Evolutionary conservation across 768 basidiomycete genomes (phyloP), one percentile per base, ranked within the genome.

Genomic region (Lentinula detonsa): DNA sequence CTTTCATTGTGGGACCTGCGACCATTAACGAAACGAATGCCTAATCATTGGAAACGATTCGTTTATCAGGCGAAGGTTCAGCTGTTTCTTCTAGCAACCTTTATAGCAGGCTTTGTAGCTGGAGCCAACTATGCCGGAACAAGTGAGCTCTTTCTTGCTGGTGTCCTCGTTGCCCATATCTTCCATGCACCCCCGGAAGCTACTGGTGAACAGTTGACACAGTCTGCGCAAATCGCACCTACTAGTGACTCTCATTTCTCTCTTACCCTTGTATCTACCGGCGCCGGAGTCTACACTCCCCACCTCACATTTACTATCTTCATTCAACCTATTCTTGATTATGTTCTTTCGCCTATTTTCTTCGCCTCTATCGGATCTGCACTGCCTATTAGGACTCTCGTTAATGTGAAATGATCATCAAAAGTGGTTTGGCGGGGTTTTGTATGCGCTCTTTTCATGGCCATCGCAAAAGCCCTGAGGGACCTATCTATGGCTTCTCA

Each of bases 301-400:
- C 18, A 64, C 35, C 21, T 52, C 1, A 63, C 75, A 5, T 84
- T 80, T 70, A 65, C 74, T 8, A 42, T 52, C 1, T 71, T 75
- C 60, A 63, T 84, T 57, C 61, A 63, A 49, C 77, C 78, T 15
- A 46, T 80, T 16, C 72, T 80, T 54, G 64, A 72, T 48, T 68
- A 69, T 48, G 64, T 88, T 39, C 72, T 88, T 28, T 76, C 79
- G 0, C 87, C 88, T 1, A 68, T 88, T 2, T 89, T 89, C 75
- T 89, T 89, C 63, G 83, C 80, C 5, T 85, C 84, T 40, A 85
- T 89, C 49, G 87, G 86, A 1, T 76, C 73, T 52, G 75, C 82
- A 0, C 78, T 87, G 52, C 85, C 85, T 1, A 71, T 80, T 50
- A 69, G 75, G 7, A 69, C 75, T 11, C 67, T 80, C 18, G 72